Percentiles rank a stretch among this genome's conserved stretches.
These are phyloP conservation scores for Entomortierella chlamydospora DNA, from an alignment of 192 early-diverging fungal genomes.

Conservation along the genomic window DNA sequence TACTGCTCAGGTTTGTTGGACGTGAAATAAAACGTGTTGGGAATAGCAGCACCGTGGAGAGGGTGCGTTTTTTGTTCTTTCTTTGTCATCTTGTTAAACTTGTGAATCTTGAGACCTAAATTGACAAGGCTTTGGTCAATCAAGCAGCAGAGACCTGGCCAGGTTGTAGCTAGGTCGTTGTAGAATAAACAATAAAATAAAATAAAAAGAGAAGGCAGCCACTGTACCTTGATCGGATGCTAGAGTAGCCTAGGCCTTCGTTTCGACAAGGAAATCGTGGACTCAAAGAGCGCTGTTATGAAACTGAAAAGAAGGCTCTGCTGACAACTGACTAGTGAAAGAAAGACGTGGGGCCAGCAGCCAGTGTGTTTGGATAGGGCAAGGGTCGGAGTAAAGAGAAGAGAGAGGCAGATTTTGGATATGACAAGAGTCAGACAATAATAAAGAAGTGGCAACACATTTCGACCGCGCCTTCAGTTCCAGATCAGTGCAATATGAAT, in stretches of 20 bases:
- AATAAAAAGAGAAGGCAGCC: not conserved
- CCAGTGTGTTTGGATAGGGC: slow-evolving; percentile 2
- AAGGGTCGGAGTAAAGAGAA: slow-evolving; percentile 4
- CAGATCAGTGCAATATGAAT: not conserved
- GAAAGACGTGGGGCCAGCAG: not conserved
- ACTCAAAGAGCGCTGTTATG: not conserved
- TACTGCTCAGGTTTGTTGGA: not conserved
- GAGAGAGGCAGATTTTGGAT: not conserved
- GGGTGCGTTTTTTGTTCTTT: slow-evolving; percentile 12
- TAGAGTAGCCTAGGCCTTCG: not conserved
- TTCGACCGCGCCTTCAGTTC: not conserved
- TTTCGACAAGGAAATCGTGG: slow-evolving; percentile 3
- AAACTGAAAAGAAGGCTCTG: not conserved
- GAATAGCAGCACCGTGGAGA: slow-evolving; percentile 4
- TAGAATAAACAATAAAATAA: not conserved
- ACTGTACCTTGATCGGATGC: not conserved
- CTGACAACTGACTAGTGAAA: not conserved
- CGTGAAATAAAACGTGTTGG: slow-evolving; percentile 22
- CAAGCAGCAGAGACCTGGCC: slow-evolving; percentile 3
- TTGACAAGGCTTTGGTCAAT: slow-evolving; percentile 4
- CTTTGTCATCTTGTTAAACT: slow-evolving; percentile 9
- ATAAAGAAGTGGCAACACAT: not conserved
- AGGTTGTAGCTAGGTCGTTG: not conserved
- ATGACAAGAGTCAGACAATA: too few relatives aligned
- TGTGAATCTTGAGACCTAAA: not conserved